Evolutionary conservation across 176 grass and related monocot species (phyloP).

Genomic region (Oryza glumipatula): DNA sequence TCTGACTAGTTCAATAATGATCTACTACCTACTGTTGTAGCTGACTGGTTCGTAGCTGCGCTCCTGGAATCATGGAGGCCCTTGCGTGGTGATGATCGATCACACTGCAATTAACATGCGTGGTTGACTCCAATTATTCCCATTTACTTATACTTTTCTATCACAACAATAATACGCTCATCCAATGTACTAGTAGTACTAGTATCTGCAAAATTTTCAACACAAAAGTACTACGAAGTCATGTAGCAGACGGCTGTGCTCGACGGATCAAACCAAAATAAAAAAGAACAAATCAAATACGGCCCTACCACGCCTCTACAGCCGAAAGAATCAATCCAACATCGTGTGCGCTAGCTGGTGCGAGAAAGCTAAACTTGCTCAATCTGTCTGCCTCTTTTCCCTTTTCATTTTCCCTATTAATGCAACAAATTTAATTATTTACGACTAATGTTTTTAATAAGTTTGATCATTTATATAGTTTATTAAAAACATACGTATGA

Average conservation of each 20-base stretch:
- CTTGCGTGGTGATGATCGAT: neutral
- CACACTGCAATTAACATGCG: neutral
- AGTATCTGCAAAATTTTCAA: neutral
- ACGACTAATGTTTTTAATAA: too few relatives aligned
- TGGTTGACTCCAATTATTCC: neutral
- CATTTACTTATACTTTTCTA: neutral
- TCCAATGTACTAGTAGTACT: neutral
- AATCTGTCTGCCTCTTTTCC: neutral
- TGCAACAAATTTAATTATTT: neutral
- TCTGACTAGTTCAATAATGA: constrained; percentile 3
- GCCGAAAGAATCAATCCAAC: neutral
- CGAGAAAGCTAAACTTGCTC: constrained; percentile 1
- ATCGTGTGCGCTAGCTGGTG: neutral
- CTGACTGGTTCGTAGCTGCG: constrained; percentile 7
- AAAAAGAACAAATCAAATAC: neutral
- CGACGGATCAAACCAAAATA: neutral
- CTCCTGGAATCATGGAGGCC: neutral
- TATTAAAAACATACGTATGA: too few relatives aligned
- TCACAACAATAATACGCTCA: neutral
- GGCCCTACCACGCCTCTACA: neutral
- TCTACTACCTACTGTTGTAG: neutral
- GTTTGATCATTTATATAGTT: too few relatives aligned
- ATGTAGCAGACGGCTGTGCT: neutral
- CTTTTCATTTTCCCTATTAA: too few relatives aligned
- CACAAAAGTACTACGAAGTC: neutral